Percentiles rank a stretch among this genome's conserved stretches.
These are phyloP conservation scores for Imleria badia DNA, from an alignment of 768 basidiomycete genomes.

Conservation along the genomic window DNA sequence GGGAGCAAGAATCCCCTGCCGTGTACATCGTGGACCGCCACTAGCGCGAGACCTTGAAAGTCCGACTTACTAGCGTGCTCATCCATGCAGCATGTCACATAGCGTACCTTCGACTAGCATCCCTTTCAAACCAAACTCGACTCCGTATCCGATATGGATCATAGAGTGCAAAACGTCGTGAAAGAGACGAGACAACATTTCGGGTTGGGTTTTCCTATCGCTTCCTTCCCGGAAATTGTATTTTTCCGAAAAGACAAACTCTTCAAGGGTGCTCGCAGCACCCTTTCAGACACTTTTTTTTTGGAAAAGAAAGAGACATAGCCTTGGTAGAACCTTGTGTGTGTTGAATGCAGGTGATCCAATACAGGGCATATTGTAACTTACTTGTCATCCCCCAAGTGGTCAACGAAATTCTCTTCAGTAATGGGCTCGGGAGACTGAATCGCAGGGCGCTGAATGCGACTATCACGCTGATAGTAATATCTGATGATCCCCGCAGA, in stretches of 20 bases:
- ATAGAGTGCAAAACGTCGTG: constrained; percentile 57
- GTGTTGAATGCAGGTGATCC: too few relatives aligned
- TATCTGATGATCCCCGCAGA: constrained; percentile 22
- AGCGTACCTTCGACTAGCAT: constrained; percentile 58
- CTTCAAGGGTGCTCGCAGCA: constrained; percentile 16
- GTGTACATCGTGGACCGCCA: constrained; percentile 32
- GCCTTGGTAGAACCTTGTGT: constrained; percentile 24
- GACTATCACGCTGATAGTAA: constrained; percentile 25
- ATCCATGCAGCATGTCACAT: background rate
- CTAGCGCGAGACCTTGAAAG: constrained; percentile 24
- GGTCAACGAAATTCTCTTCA: constrained; percentile 22
- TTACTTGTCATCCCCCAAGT: constrained; percentile 29
- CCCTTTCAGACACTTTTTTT: constrained; percentile 19
- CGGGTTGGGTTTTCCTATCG: constrained; percentile 33
- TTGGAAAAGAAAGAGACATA: constrained; percentile 29
- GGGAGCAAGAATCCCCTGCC: constrained; percentile 35
- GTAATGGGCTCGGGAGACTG: constrained; percentile 26
- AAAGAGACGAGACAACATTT: constrained; percentile 52
- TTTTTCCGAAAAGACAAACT: constrained; percentile 33
- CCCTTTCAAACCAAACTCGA: constrained; percentile 63
- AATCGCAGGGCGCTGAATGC: constrained; percentile 23
- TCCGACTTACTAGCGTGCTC: background rate
- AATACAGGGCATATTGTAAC: background rate
- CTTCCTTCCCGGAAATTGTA: constrained; percentile 23
- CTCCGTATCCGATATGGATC: constrained; percentile 61